phyloP scores from a whole-genome alignment of 495 filamentous ascomycete genomes.

The Hyaloscypha bicolor region DNA sequence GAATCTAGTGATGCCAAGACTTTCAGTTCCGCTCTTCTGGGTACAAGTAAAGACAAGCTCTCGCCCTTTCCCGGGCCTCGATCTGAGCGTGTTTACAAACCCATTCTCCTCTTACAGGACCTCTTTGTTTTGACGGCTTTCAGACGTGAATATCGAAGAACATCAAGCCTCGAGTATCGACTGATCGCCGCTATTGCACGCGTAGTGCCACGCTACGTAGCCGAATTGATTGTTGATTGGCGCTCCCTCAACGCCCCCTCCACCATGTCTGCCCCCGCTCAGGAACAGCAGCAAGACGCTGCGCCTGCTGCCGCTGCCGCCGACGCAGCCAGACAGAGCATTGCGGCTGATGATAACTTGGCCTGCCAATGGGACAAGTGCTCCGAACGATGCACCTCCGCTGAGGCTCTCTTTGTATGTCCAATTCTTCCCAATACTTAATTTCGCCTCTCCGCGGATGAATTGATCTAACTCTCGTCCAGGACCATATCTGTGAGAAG shows the following conservation, averaged over 20 bases:
- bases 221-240: constrained; percentile 19
- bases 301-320: constrained; percentile 6
- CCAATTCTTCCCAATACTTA: neutral
- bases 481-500: constrained; percentile 99
- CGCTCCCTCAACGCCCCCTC: neutral
- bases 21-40: constrained; percentile 8
- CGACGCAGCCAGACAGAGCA: constrained; percentile 3
- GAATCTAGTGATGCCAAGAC: constrained; percentile 12
- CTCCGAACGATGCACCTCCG: constrained; percentile 73
- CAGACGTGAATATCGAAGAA: neutral
- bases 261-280: constrained; percentile 25
- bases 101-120: neutral
- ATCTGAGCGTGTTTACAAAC: neutral
- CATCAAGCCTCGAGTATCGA: neutral
- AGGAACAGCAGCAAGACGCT: constrained; percentile 24
- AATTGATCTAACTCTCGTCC: constrained; percentile 34
- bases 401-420: constrained; percentile 91
- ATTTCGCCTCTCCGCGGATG: constrained; percentile 8
- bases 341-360: constrained; percentile 61
- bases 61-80: constrained; percentile 1
- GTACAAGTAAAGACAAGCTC: neutral
- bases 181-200: neutral
- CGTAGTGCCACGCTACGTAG: neutral
- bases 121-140: neutral
- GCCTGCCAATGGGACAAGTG: constrained; percentile 88